Percentiles rank a stretch among this genome's conserved stretches.
Conservation (phyloP, 805 yeast species). For the Starmerella vaccinii region DNA sequence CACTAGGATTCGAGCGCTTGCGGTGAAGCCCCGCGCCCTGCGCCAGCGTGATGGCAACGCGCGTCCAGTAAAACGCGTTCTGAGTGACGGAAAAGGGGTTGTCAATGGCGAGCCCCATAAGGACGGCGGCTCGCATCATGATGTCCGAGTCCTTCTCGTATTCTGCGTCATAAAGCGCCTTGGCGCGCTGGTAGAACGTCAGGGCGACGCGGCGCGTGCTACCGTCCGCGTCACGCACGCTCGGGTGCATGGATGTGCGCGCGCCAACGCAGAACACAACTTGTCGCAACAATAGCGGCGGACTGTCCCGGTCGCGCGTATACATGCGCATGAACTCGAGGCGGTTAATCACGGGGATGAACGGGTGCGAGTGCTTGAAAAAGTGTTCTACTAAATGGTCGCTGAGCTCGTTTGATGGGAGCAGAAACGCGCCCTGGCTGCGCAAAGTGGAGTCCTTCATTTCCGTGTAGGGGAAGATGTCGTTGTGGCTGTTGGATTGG, state of each 20-base stretch:
- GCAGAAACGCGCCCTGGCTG: conserved; percentile 56
- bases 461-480: conserved; percentile 29
- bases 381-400: conserved; percentile 51
- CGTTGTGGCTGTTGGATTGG: background rate
- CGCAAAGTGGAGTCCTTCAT: conserved; percentile 36
- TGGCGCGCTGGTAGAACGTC: conserved; percentile 61
- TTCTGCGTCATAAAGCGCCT: conserved; percentile 60
- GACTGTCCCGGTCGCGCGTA: conserved; percentile 40
- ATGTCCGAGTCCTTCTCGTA: conserved; percentile 56
- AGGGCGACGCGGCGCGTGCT: conserved; percentile 44
- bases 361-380: conserved; percentile 56
- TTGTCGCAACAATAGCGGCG: conserved; percentile 58
- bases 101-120: conserved; percentile 64
- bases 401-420: conserved; percentile 52
- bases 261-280: conserved; percentile 62
- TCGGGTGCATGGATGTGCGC: conserved; percentile 47
- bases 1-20: background rate
- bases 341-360: conserved; percentile 57
- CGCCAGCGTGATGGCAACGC: conserved; percentile 59
- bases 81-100: conserved; percentile 60
- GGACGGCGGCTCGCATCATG: conserved; percentile 49
- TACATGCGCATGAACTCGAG: conserved; percentile 50
- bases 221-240: conserved; percentile 38
- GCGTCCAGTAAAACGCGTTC: conserved; percentile 58
- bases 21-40: conserved; percentile 71